Evolutionary conservation across 208 protist genomes (phyloP), one percentile per base, ranked within the genome.

Genomic region (Leptomonas pyrrhocoris): DNA sequence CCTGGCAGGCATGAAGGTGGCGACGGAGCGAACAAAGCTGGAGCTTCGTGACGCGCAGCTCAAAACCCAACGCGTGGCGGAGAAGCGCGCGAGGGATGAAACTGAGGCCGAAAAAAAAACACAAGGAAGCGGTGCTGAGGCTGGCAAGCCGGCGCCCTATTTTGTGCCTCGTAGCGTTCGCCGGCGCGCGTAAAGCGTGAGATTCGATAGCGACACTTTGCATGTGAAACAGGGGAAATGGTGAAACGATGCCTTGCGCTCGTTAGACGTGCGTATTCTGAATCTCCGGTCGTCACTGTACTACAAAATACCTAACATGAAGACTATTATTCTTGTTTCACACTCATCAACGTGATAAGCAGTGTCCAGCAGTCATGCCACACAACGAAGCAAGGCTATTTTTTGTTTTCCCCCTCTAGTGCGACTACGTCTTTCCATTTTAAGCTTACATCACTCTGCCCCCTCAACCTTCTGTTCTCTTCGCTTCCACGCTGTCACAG

Each of bases 91-190:
- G 16, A 31, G 64, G 7, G 56, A 54, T 18, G 45, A 72, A 60
- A 51, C 25, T 2, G 62, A 49, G 16, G 21, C 51, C 11, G 64
- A 30, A 8, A 56, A 53, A 27, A 40, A 46, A 23, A 46, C 57
- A 0, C 46, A 42, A 25, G 31, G 13, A 40, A 55, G 59, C 45
- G 16, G 15, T 27, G 27, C 40, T 2, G 40, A 48, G 15, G 27
- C 31, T 9, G 34, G 28, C 31, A 45, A 61, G 25, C 59, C 74
- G 0, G 43, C 76, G 7, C 54, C 77, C 18, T 62, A 63, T 27
- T 89, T 92, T 70, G 79, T 92, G 48, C 86, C 86, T 9, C 86
- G 86, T 66, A 76, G 67, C 50, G 61, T 89, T 51, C 75, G 78
- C 18, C 69, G 76, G 7, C 79, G 77, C 19, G 77, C 31, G 27